phyloP scores from a whole-genome alignment of 2,329 filamentous ascomycete genomes.

The Alternaria hordeiaustralica region DNA sequence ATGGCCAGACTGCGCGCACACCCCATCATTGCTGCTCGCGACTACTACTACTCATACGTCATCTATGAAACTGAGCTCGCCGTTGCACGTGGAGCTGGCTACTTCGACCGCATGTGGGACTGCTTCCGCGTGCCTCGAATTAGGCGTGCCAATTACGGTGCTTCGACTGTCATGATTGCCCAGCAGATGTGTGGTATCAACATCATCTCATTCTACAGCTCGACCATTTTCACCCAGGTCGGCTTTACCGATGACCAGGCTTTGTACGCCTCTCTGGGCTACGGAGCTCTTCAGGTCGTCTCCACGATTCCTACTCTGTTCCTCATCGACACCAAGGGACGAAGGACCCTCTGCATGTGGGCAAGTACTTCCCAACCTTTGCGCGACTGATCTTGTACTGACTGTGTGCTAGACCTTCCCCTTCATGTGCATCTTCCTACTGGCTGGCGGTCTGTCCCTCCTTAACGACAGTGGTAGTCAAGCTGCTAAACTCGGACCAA shows the following conservation, averaged over 20 bases:
- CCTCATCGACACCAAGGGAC: slow-evolving; percentile 49
- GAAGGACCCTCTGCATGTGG: slow-evolving; percentile 39
- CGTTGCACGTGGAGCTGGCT: slow-evolving; percentile 41
- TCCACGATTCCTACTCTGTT: slow-evolving; percentile 47
- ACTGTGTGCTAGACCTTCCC: slow-evolving; percentile 36
- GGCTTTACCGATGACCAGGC: slow-evolving; percentile 38
- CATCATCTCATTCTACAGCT: slow-evolving; percentile 84
- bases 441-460: slow-evolving; percentile 46
- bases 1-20: slow-evolving; percentile 52
- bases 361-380: not conserved
- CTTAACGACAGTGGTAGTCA: slow-evolving; percentile 29
- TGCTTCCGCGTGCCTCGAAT: slow-evolving; percentile 53
- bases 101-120: slow-evolving; percentile 55
- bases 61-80: slow-evolving; percentile 46
- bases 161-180: slow-evolving; percentile 51
- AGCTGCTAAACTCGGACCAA: slow-evolving; percentile 41
- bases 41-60: slow-evolving; percentile 48
- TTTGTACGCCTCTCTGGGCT: slow-evolving; percentile 47
- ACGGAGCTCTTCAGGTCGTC: slow-evolving; percentile 46
- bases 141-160: slow-evolving; percentile 47
- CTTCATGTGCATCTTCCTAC: slow-evolving; percentile 45
- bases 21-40: slow-evolving; percentile 45
- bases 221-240: slow-evolving; percentile 67
- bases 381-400: not conserved
- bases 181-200: slow-evolving; percentile 62